Base-by-base conservation (phyloP, 345 rosid genomes). In the Eucalyptus erythrocorys region DNA sequence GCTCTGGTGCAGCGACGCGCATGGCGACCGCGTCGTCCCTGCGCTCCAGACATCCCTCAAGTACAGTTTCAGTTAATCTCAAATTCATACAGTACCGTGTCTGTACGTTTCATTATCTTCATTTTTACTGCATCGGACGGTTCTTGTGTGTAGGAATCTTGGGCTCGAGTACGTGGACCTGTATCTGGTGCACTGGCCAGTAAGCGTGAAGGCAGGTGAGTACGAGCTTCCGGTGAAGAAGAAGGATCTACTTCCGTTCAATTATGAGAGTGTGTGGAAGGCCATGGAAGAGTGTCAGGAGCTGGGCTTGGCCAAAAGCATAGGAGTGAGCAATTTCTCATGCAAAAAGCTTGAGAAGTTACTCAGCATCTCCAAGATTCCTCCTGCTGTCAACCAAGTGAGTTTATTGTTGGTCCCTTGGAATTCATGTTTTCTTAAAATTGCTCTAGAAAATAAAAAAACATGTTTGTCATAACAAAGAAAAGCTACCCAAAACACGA, bases 351-450 rank as follows among this genome's bases (percentile, higher is more conserved):
- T 94, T 26, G 86, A 89, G 40, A 68, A 21, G 32, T 50, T 94
- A 30, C 90, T 93, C 15, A 57, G 89, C 47, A 49, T 55, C 1
- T 90, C 93, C 48, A 87, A 53, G 53, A 93, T 92, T n/a, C 91
- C 91, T 47, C 95, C 93, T 9, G 88, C 87, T 8, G 92, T 93
- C 13, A 91, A 92, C 86, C 95, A 94, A 86, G 94, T 90, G 26
- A 40, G 30, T 85, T 76, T 10, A 37, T 21, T 37, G 14, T 34
- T 71, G 43, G 12, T 15, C 32, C 85, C 19, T 10, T 0, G 19
- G 22, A 26, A 10, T 14, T 47, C n/a, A 9, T n/a, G 2, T 15
- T 59, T 22, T n/a, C 48, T 14, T 59, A 32, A 57, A 30, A 87
- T 76, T 76, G 82, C 82, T 76, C 5, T 76, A 21, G 45, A 19